phyloP scores from a whole-genome alignment of 2,329 filamentous ascomycete species.

The Alternaria novae-zelandiae region DNA sequence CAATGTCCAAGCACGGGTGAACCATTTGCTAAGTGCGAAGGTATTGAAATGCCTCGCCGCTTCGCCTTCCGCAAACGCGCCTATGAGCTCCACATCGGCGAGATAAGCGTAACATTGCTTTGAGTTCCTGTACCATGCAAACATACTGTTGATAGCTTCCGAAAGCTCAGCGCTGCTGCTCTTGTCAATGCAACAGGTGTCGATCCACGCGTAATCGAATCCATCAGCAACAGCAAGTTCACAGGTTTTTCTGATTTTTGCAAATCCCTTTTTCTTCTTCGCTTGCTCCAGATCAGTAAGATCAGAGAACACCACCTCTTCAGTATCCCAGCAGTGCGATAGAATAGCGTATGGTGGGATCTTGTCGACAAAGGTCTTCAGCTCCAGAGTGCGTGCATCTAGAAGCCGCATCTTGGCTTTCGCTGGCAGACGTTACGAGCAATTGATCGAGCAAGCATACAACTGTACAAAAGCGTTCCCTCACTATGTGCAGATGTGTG shows the following conservation, averaged over 20 bases:
- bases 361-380: conserved; percentile 14
- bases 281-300: conserved; percentile 10
- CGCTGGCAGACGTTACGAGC: no score
- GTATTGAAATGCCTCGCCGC: accelerated
- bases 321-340: conserved; percentile 23
- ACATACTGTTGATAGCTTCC: conserved; percentile 26
- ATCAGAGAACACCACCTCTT: conserved; percentile 22
- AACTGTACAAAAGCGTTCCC: no score
- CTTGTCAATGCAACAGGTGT: conserved; percentile 34
- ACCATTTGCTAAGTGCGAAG: conserved; percentile 17
- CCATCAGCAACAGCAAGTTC: conserved; percentile 10
- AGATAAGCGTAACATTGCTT: conserved; percentile 23
- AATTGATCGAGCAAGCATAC: no score
- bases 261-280: conserved; percentile 14
- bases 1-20: conserved; percentile 23
- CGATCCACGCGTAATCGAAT: conserved; percentile 17
- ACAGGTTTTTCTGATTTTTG: conserved; percentile 25
- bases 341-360: conserved; percentile 24
- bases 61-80: background rate
- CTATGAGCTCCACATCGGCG: conserved; percentile 1
- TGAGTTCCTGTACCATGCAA: conserved; percentile 21
- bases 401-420: no score
- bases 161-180: conserved; percentile 19
- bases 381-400: conserved; percentile 1
- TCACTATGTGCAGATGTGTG: no score